A percentile compares a stretch with the other conserved stretches of the same genome.
Evolutionary conservation across 1,284 basidiomycete genomes (phyloP).

Genomic region (Irpex sp.): DNA sequence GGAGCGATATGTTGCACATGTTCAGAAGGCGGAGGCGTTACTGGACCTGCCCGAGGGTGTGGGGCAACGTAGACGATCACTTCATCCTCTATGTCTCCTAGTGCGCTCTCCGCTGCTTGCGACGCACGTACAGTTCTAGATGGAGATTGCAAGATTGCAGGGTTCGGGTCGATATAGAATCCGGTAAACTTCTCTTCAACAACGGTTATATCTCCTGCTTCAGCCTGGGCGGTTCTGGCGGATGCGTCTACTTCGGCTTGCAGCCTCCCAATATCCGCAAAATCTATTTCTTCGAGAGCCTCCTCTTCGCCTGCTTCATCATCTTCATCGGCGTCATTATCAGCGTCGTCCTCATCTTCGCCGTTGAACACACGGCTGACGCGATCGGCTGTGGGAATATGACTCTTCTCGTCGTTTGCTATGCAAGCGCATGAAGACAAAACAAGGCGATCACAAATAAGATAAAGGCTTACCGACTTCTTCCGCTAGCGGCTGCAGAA

Average conservation of each 20-base stretch:
- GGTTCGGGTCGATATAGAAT: slow-evolving; percentile 28
- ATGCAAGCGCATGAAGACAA: slow-evolving; percentile 1
- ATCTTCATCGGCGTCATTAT: slow-evolving; percentile 20
- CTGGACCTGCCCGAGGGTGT: slow-evolving; percentile 25
- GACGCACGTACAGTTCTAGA: neutral
- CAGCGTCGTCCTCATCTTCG: slow-evolving; percentile 21
- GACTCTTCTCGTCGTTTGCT: slow-evolving; percentile 45
- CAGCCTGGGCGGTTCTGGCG: slow-evolving; percentile 2
- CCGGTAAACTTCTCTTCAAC: slow-evolving; percentile 38
- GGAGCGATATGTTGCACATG: neutral
- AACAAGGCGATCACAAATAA: neutral
- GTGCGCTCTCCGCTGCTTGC: neutral
- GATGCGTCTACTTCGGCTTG: slow-evolving; percentile 30
- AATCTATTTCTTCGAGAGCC: slow-evolving; percentile 58
- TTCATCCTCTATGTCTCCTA: slow-evolving; percentile 31
- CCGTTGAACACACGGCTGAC: slow-evolving; percentile 55
- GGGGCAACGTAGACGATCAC: slow-evolving; percentile 38
- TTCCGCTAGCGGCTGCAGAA: slow-evolving; percentile 51
- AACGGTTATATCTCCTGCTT: slow-evolving; percentile 11
- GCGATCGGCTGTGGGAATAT: slow-evolving; percentile 60
- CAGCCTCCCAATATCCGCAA: slow-evolving; percentile 48
- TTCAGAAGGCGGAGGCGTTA: slow-evolving; percentile 8
- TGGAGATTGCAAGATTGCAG: slow-evolving; percentile 10
- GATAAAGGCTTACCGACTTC: slow-evolving; percentile 38
- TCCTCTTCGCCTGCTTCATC: slow-evolving; percentile 26